A percentile compares a stretch with the other conserved stretches of the same genome.
phyloP scores from a whole-genome alignment of 108 stramenopile genomes.

The Cyclotella baltica region DNA sequence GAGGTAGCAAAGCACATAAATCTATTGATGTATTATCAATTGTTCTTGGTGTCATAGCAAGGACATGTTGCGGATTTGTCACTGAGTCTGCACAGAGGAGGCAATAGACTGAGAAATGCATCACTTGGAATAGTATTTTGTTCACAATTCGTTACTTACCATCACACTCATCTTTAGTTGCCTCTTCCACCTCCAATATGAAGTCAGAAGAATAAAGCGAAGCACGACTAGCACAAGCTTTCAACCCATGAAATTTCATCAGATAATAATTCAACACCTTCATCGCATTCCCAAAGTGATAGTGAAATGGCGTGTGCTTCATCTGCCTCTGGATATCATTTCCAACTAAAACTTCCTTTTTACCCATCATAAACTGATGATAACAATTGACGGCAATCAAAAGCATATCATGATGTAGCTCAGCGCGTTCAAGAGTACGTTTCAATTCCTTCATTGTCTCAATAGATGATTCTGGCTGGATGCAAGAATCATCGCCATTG shows the following conservation, averaged over 20 bases:
- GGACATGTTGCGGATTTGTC: too few relatives aligned
- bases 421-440: not conserved
- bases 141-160: not conserved
- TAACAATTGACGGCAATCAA: slow-evolving; percentile 9
- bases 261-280: slow-evolving; percentile 19
- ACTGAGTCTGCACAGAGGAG: too few relatives aligned
- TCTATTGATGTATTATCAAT: too few relatives aligned
- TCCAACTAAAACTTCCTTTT: not conserved
- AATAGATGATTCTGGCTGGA: slow-evolving; percentile 7
- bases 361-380: slow-evolving; percentile 6
- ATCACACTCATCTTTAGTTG: not conserved
- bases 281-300: not conserved
- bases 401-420: slow-evolving; percentile 16
- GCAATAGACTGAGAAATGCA: not conserved
- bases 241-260: slow-evolving; percentile 1
- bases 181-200: slow-evolving; percentile 1
- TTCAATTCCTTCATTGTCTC: slow-evolving; percentile 12
- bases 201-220: slow-evolving; percentile 4
- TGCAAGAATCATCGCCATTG: not conserved
- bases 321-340: not conserved
- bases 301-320: slow-evolving; percentile 12
- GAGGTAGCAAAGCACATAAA: too few relatives aligned
- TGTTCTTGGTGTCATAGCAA: too few relatives aligned
- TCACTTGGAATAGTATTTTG: too few relatives aligned
- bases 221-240: not conserved